Percentiles rank a stretch among this genome's conserved stretches.
phyloP scores from a whole-genome alignment of 2,329 filamentous ascomycete species.

The Leptographium flavum region DNA sequence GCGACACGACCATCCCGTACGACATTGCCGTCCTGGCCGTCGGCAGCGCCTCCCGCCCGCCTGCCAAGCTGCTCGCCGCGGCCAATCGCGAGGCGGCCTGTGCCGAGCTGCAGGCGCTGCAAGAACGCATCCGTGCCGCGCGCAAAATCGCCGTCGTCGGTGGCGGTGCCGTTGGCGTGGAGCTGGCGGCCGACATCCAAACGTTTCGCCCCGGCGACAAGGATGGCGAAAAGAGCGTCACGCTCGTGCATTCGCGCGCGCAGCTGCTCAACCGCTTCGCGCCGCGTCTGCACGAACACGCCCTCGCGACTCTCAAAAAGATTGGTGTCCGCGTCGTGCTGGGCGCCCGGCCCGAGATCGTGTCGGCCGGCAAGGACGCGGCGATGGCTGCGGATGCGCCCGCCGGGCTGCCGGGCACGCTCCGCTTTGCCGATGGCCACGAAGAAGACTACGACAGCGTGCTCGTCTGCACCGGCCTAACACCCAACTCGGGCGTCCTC shows the following conservation, averaged over 20 bases:
- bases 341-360: constrained; percentile 30
- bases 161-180: constrained; percentile 47
- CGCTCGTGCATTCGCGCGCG: constrained; percentile 41
- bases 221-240: constrained; percentile 39
- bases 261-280: constrained; percentile 30
- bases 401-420: constrained; percentile 23
- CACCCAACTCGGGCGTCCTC: constrained; percentile 37
- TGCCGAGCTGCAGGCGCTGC: constrained; percentile 28
- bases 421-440: constrained; percentile 25
- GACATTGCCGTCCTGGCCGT: constrained; percentile 44
- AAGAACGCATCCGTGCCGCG: constrained; percentile 27
- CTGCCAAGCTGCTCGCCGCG: constrained; percentile 33
- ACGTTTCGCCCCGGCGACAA: background rate
- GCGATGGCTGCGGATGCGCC: constrained; percentile 7
- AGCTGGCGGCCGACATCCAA: constrained; percentile 46
- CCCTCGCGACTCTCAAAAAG: constrained; percentile 26
- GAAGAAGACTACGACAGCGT: constrained; percentile 25
- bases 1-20: constrained; percentile 27
- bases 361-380: constrained; percentile 16
- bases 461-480: constrained; percentile 47
- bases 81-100: constrained; percentile 28
- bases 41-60: constrained; percentile 28
- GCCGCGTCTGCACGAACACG: constrained; percentile 4
- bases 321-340: constrained; percentile 37
- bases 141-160: constrained; percentile 35